These are phyloP conservation scores for Torrubiellomyces zombiae DNA, from an alignment of 2,329 filamentous ascomycete genomes.

Conservation along the genomic window DNA sequence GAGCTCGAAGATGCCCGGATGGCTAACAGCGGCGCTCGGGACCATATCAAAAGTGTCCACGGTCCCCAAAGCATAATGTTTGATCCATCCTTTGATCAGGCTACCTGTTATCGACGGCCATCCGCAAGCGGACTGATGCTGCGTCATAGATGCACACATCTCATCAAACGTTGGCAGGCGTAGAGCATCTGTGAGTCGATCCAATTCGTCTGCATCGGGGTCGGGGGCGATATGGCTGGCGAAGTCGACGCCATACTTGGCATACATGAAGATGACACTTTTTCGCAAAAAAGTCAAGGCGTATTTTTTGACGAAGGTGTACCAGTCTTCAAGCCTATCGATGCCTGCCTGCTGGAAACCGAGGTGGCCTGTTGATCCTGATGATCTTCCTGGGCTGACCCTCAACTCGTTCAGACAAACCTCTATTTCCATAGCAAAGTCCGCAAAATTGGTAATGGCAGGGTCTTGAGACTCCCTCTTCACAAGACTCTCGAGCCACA, in stretches of 20 bases:
- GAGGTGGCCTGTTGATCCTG: no score
- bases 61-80: slow-evolving; percentile 35
- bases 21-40: slow-evolving; percentile 39
- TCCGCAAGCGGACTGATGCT: slow-evolving; percentile 24
- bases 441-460: slow-evolving; percentile 35
- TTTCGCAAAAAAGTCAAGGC: slow-evolving; percentile 85
- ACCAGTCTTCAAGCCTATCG: slow-evolving; percentile 35
- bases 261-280: slow-evolving; percentile 63
- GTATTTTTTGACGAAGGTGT: slow-evolving; percentile 57
- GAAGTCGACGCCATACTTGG: slow-evolving; percentile 79
- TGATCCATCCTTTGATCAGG: slow-evolving; percentile 56
- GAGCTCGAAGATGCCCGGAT: slow-evolving; percentile 87
- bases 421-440: slow-evolving; percentile 30
- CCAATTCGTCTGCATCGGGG: slow-evolving; percentile 58
- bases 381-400: no score
- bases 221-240: slow-evolving; percentile 48
- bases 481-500: slow-evolving; percentile 30
- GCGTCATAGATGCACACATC: slow-evolving; percentile 47
- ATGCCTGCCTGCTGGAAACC: slow-evolving; percentile 40
- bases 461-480: slow-evolving; percentile 26
- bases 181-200: slow-evolving; percentile 61
- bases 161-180: slow-evolving; percentile 64
- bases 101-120: slow-evolving; percentile 29
- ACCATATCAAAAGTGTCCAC: slow-evolving; percentile 14
- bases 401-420: no score